These are phyloP conservation scores for Colletotrichum australisinense DNA, from an alignment of 2,329 filamentous ascomycete species.

Conservation along the genomic window DNA sequence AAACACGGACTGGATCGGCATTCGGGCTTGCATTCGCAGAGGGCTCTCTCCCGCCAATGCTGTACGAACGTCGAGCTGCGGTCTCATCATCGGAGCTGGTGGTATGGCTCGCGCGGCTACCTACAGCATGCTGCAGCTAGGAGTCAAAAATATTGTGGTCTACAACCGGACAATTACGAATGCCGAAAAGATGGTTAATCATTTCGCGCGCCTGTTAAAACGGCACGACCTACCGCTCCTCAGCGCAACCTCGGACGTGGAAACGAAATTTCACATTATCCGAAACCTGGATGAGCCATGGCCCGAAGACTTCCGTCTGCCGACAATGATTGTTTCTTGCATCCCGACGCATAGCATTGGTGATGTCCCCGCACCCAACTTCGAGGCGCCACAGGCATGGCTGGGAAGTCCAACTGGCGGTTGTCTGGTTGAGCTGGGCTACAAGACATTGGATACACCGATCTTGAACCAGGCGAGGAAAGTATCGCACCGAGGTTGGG, in stretches of 20 bases:
- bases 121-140: constrained; percentile 82
- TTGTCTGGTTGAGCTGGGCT: constrained; percentile 80
- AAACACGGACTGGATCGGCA: constrained; percentile 86
- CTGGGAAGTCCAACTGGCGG: constrained; percentile 79
- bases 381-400: constrained; percentile 77
- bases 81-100: constrained; percentile 72
- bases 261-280: constrained; percentile 68
- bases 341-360: constrained; percentile 78
- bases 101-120: constrained; percentile 84
- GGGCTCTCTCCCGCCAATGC: constrained; percentile 80
- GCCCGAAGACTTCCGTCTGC: constrained; percentile 71
- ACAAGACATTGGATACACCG: constrained; percentile 79
- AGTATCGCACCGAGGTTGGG: constrained; percentile 73
- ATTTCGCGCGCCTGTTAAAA: constrained; percentile 72
- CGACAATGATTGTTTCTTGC: constrained; percentile 81
- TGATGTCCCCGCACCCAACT: constrained; percentile 73
- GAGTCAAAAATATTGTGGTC: constrained; percentile 80
- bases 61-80: constrained; percentile 65
- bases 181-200: constrained; percentile 73
- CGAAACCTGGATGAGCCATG: constrained; percentile 69
- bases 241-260: constrained; percentile 47
- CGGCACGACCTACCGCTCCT: constrained; percentile 56
- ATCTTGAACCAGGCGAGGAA: constrained; percentile 75
- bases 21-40: constrained; percentile 77
- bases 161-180: constrained; percentile 78